Base-by-base conservation (phyloP, 192 early-diverging fungal genomes). In the Rhizophlyctis rosea region DNA sequence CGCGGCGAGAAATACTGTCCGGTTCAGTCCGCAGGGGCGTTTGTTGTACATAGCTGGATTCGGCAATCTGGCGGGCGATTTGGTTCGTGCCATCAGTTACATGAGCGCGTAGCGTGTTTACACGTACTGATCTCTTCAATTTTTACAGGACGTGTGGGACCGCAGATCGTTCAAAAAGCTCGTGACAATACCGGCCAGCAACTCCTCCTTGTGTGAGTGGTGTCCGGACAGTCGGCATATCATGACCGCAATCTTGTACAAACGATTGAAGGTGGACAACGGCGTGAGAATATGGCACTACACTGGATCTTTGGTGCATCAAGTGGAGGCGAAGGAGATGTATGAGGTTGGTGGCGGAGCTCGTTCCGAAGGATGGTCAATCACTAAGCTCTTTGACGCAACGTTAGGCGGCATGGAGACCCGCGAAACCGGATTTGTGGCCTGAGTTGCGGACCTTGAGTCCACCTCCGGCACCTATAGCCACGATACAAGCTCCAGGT, bases 281-380 rank as follows among this genome's bases (percentile, higher is more conserved):
- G 94, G 95, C 13, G 91, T 92, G 71, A 91, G 90, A 50, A 83
- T 99, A 61, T 99, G 93, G 93, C 97, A 99, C 72, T 91, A 95
- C 71, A 86, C 88, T 2, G 95, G 95, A 25, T 81, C 86, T 0
- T 72, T 96, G 53, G 86, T 95, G 47, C 85, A 92, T 65, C 60
- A 79, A 67, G 74, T 87, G 28, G 82, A 87, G 50, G 77, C 88
- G 31, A 85, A 93, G 59, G 97, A 98, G 77, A 79, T 98, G 64
- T 94, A 90, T 72, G 89, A 93, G 72, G 87, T 88, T 23, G 16
- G n/a, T 29, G 21, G n/a, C n/a, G n/a, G n/a, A n/a, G n/a, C n/a
- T n/a, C n/a, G n/a, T n/a, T n/a, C n/a, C n/a, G n/a, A n/a, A n/a
- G n/a, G n/a, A n/a, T n/a, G n/a, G n/a, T n/a, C n/a, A n/a, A n/a